These are phyloP conservation scores for Kwoniella bestiolae DNA, from an alignment of 768 basidiomycete genomes.

Conservation along the genomic window DNA sequence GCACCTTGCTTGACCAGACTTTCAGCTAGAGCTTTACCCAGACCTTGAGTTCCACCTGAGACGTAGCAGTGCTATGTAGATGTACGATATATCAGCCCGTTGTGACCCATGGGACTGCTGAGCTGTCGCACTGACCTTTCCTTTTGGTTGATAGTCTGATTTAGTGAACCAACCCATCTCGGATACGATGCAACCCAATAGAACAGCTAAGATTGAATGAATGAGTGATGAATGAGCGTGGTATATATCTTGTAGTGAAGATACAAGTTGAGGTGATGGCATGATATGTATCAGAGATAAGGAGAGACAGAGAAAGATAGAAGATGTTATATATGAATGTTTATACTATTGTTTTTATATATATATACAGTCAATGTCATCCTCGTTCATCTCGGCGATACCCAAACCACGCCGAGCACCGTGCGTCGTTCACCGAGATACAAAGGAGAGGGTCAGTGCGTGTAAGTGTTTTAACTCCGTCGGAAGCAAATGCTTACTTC, in stretches of 20 bases:
- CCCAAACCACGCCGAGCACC: too few species aligned
- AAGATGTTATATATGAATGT: too few species aligned
- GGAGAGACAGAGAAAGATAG: background rate
- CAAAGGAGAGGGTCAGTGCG: too few species aligned
- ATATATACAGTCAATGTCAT: background rate
- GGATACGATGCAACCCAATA: constrained; percentile 25
- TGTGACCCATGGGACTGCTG: too few species aligned
- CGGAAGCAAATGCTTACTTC: too few species aligned
- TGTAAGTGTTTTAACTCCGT: too few species aligned
- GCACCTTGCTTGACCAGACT: constrained; percentile 70
- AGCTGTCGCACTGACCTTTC: constrained; percentile 37
- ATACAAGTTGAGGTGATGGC: background rate
- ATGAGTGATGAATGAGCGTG: background rate
- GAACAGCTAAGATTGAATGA: background rate
- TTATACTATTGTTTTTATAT: background rate
- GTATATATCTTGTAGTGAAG: constrained; percentile 8
- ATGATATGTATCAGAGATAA: background rate
- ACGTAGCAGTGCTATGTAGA: constrained; percentile 82
- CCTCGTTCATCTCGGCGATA: background rate
- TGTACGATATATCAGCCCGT: too few species aligned
- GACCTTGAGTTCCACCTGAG: constrained; percentile 80
- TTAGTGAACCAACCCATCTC: constrained; percentile 31
- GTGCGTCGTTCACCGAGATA: too few species aligned
- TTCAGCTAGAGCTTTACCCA: constrained; percentile 75
- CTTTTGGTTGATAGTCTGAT: constrained; percentile 33